A percentile compares a stretch with the other conserved stretches of the same genome.
phyloP scores from a whole-genome alignment of 2,329 filamentous ascomycete species.

The Pestalotiopsis sp. region DNA sequence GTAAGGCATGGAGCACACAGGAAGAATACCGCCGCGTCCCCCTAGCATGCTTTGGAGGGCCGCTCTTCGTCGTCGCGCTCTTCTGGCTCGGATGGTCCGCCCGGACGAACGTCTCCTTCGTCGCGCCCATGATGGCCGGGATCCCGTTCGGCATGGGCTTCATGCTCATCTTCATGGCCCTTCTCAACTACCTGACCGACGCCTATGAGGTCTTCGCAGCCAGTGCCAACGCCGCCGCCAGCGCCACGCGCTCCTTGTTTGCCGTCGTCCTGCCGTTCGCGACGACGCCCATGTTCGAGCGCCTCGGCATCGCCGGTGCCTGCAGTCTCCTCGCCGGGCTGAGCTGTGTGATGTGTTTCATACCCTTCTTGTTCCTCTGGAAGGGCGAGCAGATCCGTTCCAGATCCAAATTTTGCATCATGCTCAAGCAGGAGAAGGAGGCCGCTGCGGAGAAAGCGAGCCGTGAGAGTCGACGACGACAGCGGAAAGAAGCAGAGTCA shows the following conservation, averaged over 20 bases:
- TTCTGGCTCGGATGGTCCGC: slow-evolving; percentile 68
- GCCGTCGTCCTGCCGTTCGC: slow-evolving; percentile 61
- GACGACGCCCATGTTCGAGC: slow-evolving; percentile 50
- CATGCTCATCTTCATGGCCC: slow-evolving; percentile 62
- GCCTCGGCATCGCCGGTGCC: slow-evolving; percentile 51
- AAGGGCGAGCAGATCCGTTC: slow-evolving; percentile 57
- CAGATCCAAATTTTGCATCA: slow-evolving; percentile 64
- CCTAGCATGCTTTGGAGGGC: slow-evolving; percentile 71
- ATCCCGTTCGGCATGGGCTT: slow-evolving; percentile 65
- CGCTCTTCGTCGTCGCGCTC: slow-evolving; percentile 58
- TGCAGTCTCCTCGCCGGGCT: slow-evolving; percentile 55
- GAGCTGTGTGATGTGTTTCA: slow-evolving; percentile 50
- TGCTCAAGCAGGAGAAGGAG: slow-evolving; percentile 53
- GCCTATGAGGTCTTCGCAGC: slow-evolving; percentile 69
- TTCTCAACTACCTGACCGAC: slow-evolving; percentile 67
- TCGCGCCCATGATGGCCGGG: slow-evolving; percentile 61
- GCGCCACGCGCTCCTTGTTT: slow-evolving; percentile 50
- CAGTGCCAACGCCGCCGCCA: slow-evolving; percentile 55
- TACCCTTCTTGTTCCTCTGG: slow-evolving; percentile 58
- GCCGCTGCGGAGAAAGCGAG: neutral
- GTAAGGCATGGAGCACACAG: slow-evolving; percentile 59
- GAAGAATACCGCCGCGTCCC: slow-evolving; percentile 74
- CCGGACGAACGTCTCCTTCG: slow-evolving; percentile 45
- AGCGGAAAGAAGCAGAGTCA: neutral
- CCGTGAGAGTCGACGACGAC: neutral